phyloP scores from a whole-genome alignment of 192 early-diverging fungal genomes.

The Backusella tuberculispora region DNA sequence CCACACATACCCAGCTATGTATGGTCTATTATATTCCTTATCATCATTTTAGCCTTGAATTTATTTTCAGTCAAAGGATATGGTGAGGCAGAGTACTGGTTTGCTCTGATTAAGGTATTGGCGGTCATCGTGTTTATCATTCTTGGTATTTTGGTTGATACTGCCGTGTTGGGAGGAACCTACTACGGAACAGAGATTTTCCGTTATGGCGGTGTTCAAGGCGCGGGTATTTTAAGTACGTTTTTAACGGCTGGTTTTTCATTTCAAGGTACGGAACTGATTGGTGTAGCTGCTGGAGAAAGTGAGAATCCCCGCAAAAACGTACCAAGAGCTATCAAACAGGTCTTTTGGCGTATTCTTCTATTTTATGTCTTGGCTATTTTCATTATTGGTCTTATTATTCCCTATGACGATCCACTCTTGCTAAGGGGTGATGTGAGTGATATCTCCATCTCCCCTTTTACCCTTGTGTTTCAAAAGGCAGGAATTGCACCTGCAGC shows the following conservation, averaged over 20 bases:
- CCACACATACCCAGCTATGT: conserved; percentile 40
- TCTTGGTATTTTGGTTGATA: conserved; percentile 74
- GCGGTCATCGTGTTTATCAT: conserved; percentile 84
- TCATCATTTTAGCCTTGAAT: conserved; percentile 74
- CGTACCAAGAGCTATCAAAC: conserved; percentile 73
- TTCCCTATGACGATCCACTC: conserved; percentile 61
- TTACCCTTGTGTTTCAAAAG: conserved; percentile 66
- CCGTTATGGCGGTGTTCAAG: conserved; percentile 59
- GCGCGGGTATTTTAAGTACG: conserved; percentile 65
- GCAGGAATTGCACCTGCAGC: conserved; percentile 56
- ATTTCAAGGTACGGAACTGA: conserved; percentile 89
- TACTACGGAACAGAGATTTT: conserved; percentile 68
- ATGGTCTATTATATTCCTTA: conserved; percentile 57
- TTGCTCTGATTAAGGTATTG: conserved; percentile 84
- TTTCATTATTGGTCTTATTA: conserved; percentile 71
- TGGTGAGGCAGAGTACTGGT: conserved; percentile 91
- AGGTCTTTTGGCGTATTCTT: conserved; percentile 77
- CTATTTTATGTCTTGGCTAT: conserved; percentile 72
- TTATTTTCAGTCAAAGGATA: conserved; percentile 75
- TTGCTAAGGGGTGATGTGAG: conserved; percentile 46
- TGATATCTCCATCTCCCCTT: conserved; percentile 60
- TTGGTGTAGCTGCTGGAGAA: conserved; percentile 92
- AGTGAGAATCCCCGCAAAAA: conserved; percentile 71
- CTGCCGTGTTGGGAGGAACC: conserved; percentile 65
- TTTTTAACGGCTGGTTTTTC: conserved; percentile 86